Evolutionary conservation across 2,329 filamentous ascomycete genomes (phyloP).

Genomic region (Westerdykella ornata): DNA sequence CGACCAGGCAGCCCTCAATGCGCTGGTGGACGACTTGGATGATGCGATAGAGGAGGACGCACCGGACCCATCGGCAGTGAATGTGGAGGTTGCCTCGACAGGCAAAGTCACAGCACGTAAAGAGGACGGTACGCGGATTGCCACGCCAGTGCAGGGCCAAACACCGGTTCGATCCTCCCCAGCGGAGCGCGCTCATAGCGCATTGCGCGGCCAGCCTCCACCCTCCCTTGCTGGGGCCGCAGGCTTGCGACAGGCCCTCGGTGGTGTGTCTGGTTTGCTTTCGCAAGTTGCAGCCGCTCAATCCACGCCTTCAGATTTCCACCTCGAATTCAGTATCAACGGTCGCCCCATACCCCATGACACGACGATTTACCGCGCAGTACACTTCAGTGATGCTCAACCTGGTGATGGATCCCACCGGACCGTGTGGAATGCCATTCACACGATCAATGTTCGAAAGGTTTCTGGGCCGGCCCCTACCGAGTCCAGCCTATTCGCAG

Average conservation of each 20-base stretch:
- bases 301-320: slow-evolving; percentile 82
- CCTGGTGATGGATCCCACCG: slow-evolving; percentile 61
- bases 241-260: slow-evolving; percentile 24
- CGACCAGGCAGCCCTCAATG: slow-evolving; percentile 62
- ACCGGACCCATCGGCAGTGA: slow-evolving; percentile 81
- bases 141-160: slow-evolving; percentile 64
- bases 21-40: slow-evolving; percentile 85
- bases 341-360: slow-evolving; percentile 79
- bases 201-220: slow-evolving; percentile 18
- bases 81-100: slow-evolving; percentile 77
- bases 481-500: slow-evolving; percentile 58
- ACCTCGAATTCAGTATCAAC: slow-evolving; percentile 89
- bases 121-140: slow-evolving; percentile 81
- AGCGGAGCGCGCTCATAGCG: slow-evolving; percentile 23
- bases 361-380: slow-evolving; percentile 91
- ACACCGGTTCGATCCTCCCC: slow-evolving; percentile 26
- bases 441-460: slow-evolving; percentile 86
- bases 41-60: slow-evolving; percentile 68
- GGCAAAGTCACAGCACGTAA: slow-evolving; percentile 87
- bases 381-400: slow-evolving; percentile 62
- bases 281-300: slow-evolving; percentile 83
- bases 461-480: slow-evolving; percentile 74
- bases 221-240: slow-evolving; percentile 8
- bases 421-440: slow-evolving; percentile 83
- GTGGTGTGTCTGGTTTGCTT: slow-evolving; percentile 49